Base-by-base conservation (phyloP, 331 rosid genomes). In the Pyrus hybrid region DNA sequence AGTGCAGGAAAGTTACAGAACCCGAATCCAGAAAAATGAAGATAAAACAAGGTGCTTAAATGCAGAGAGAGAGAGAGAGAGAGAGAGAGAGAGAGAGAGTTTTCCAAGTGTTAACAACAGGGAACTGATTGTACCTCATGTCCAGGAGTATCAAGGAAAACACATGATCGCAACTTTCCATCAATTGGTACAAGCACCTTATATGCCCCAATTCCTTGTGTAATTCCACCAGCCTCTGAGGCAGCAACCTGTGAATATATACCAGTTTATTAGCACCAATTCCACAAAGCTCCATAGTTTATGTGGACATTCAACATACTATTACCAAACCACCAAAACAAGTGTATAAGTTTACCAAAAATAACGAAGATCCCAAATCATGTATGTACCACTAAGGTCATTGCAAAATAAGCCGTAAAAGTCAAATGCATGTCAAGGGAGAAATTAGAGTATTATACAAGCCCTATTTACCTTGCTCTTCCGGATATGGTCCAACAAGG, bases 171-270 rank as follows among this genome's bases (percentile, higher is more conserved):
- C 76, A 72, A 56, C 68, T 95, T 90, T 37, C 97, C 96, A 84
- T 95, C 99, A 56, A 89, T 66, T 69, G 97, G 97, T 49, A 95
- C 97, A 76, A 66, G 82, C 83, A 95, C 97, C 81, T 81, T 84
- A 77, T 95, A 95, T 66, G 99, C 99, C 63, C 99, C 99, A 74
- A 95, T 95, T 80, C 99, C 99, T 83, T 95, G 97, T 28, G 99
- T 95, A 80, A 95, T 95, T 76, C 99, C 99, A 76, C 99, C 99
- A 62, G 99, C 99, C 86, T 95, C 99, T 14, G 97, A 92, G 76
- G 99, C 93, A 79, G 90, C 97, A 80, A 95, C 97, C 99, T 95
- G 88, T 85, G 41, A 78, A 83, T 45, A 76, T 66, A 66, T 64
- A 82, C 65, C 72, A 79, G 45, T 80, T 77, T 58, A 71, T 67